Evolutionary conservation across 2,329 filamentous ascomycete species (phyloP), one percentile per base, ranked within the genome.

Genomic region (Gaeumannomyces tritici): DNA sequence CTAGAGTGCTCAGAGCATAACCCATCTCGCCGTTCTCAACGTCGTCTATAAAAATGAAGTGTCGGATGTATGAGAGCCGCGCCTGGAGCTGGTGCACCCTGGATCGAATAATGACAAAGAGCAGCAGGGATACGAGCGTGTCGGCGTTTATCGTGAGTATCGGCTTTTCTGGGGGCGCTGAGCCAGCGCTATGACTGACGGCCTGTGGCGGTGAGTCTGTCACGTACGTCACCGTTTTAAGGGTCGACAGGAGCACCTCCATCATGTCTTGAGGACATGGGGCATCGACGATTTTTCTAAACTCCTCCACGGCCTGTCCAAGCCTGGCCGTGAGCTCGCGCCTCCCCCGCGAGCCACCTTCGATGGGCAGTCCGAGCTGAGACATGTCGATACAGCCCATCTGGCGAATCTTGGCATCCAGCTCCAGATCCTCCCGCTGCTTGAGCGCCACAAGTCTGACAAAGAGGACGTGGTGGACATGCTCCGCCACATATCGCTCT

Each of bases 41-140:
- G 75, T 99, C 95, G 69, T 98, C 95, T 60, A 96, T 93, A 74
- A 96, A 99, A 67, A 97, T 95, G 71, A 97, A 99, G 70, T 96
- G 91, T 56, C 93, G 89, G 82, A 98, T 96, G 72, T 98, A 99
- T n/a, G 89, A 81, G 58, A 99, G 78, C 26, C 93, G 85, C 3
- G 95, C 92, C 69, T 96, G 91, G 11, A 99, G 79, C 74, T 97
- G 89, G 63, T 90, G 87, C 29, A 96, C 87, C 64, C 95, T 90
- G 13, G 93, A 91, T 65, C 93, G 85, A 64, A 99, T 98, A 13
- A 99, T 90, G 21, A 99, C 92, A 65, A 96, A 87, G 26, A 99
- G 80, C 18, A 99, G 81, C 64, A 99, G 77, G 0, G 95, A 97
- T 2, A 99, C 95, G 31, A 99, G 79, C 0, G 93, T 91, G 74